Percentiles rank a stretch among this genome's conserved stretches.
phyloP scores from a whole-genome alignment of 2,329 filamentous ascomycete genomes.

The Colletotrichum aenigma region DNA sequence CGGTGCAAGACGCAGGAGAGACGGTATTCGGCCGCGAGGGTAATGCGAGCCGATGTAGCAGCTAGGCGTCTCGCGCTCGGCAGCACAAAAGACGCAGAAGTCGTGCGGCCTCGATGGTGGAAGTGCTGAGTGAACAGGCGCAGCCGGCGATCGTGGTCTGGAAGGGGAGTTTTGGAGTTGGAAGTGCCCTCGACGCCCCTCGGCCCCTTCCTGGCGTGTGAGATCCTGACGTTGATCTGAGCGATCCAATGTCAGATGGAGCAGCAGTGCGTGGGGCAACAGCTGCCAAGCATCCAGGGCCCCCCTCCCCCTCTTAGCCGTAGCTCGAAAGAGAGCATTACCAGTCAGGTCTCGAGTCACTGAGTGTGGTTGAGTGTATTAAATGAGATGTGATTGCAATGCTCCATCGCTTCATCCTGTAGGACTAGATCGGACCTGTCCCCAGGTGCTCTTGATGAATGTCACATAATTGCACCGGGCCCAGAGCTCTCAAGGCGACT shows the following conservation, averaged over 20 bases:
- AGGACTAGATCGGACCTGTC: neutral
- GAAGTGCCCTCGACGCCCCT: neutral
- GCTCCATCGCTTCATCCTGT: neutral
- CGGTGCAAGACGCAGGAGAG: neutral
- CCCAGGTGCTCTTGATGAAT: neutral
- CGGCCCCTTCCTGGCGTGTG: neutral
- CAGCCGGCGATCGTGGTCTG: neutral
- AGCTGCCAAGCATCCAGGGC: conserved; percentile 18
- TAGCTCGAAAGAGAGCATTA: neutral
- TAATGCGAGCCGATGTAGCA: neutral
- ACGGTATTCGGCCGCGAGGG: neutral
- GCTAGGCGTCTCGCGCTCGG: neutral
- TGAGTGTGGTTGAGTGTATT: neutral
- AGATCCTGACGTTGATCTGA: conserved; percentile 16
- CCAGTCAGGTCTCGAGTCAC: neutral
- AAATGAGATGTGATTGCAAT: conserved; percentile 17
- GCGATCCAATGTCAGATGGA: conserved; percentile 20
- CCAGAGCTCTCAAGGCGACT: neutral
- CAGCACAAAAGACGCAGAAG: neutral
- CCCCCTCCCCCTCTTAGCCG: neutral
- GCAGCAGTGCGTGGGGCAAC: conserved; percentile 16
- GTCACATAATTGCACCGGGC: neutral
- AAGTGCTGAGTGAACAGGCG: neutral
- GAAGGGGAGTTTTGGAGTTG: neutral
- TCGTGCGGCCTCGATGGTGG: neutral